phyloP scores from a whole-genome alignment of 352 stramenopile species.

The Phytophthora tentaculata region DNA sequence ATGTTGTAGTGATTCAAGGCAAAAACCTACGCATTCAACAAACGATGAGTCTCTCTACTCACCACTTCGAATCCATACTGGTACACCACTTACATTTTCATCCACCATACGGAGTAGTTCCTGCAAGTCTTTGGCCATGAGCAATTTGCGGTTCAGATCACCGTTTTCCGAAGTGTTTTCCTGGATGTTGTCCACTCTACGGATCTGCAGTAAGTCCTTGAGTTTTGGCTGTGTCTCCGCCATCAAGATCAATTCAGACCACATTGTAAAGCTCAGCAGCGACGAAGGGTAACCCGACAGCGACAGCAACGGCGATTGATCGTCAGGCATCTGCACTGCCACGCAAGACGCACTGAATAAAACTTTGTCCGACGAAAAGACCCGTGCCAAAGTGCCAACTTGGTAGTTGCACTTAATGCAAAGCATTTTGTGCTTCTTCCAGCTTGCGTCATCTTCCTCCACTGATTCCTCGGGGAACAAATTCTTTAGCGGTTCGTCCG shows the following conservation, averaged over 20 bases:
- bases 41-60: not conserved
- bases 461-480: slow-evolving; percentile 52
- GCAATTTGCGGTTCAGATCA: slow-evolving; percentile 65
- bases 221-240: slow-evolving; percentile 71
- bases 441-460: slow-evolving; percentile 38
- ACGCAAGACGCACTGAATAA: slow-evolving; percentile 72
- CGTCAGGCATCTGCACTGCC: slow-evolving; percentile 74
- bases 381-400: slow-evolving; percentile 61
- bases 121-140: slow-evolving; percentile 70
- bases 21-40: slow-evolving; percentile 32
- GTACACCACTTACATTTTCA: slow-evolving; percentile 53
- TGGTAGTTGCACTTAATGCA: slow-evolving; percentile 72
- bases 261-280: slow-evolving; percentile 75
- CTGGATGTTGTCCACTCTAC: slow-evolving; percentile 68
- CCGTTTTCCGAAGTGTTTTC: slow-evolving; percentile 52
- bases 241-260: slow-evolving; percentile 82
- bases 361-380: slow-evolving; percentile 76
- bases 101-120: slow-evolving; percentile 66
- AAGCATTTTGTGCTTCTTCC: slow-evolving; percentile 74
- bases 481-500: slow-evolving; percentile 65
- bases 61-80: not conserved
- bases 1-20: slow-evolving; percentile 75
- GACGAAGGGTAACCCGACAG: slow-evolving; percentile 81
- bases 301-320: slow-evolving; percentile 75
- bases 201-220: slow-evolving; percentile 71